Evolutionary conservation across 2,329 filamentous ascomycete species (phyloP).

Genomic region (Epichloe bromicola): DNA sequence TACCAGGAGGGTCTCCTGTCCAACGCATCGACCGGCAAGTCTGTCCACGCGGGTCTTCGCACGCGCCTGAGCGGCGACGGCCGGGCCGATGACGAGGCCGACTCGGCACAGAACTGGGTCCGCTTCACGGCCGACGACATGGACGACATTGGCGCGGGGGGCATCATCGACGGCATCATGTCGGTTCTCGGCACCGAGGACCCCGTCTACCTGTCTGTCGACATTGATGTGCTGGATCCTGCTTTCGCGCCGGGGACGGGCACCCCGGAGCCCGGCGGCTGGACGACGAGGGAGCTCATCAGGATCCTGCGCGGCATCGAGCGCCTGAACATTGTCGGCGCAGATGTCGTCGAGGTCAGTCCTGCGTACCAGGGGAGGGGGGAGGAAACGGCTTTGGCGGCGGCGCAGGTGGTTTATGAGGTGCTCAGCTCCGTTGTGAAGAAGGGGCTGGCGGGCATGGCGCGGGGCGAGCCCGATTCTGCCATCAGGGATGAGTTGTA

Average conservation of each 20-base stretch:
- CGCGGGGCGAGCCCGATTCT: constrained; percentile 14
- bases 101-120: constrained; percentile 63
- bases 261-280: constrained; percentile 76
- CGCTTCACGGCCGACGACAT: constrained; percentile 74
- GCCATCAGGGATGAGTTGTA: constrained; percentile 27
- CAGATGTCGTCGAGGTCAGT: constrained; percentile 75
- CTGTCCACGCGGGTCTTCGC: constrained; percentile 71
- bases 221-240: constrained; percentile 81
- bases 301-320: constrained; percentile 72
- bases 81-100: constrained; percentile 57
- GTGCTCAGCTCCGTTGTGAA: constrained; percentile 67
- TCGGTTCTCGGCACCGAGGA: constrained; percentile 58
- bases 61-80: constrained; percentile 58
- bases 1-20: constrained; percentile 66
- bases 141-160: constrained; percentile 63
- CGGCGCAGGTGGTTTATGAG: constrained; percentile 74
- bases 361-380: constrained; percentile 57
- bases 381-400: constrained; percentile 68
- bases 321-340: constrained; percentile 71
- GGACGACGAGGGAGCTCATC: constrained; percentile 82
- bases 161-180: constrained; percentile 60
- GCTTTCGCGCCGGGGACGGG: constrained; percentile 57
- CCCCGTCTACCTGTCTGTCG: constrained; percentile 67
- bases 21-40: constrained; percentile 54
- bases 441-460: constrained; percentile 28